Percentiles rank a stretch among this genome's conserved stretches.
These are phyloP conservation scores for Blastocrithidia nonstop DNA, from an alignment of 208 protist species.

Conservation along the genomic window DNA sequence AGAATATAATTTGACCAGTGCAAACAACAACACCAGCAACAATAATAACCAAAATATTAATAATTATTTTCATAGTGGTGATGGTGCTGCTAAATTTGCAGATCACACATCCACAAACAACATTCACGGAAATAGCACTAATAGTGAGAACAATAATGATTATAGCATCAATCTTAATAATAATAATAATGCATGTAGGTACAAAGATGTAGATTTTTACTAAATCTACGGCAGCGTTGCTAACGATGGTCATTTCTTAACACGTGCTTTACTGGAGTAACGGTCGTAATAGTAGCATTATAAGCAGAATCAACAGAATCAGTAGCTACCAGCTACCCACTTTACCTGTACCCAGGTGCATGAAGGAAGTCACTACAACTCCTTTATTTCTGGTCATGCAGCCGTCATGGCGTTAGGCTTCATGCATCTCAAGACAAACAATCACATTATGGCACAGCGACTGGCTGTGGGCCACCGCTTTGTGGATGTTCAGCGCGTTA, in stretches of 20 bases:
- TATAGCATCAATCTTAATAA: neutral
- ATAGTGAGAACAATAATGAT: neutral
- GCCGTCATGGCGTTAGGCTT: constrained; percentile 59
- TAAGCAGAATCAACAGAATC: too few species aligned
- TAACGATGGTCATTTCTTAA: constrained; percentile 35
- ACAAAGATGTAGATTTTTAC: neutral
- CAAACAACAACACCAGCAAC: neutral
- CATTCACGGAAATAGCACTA: neutral
- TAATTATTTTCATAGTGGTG: too few species aligned
- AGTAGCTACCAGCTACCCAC: too few species aligned
- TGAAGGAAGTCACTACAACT: constrained; percentile 71
- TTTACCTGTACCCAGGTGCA: constrained; percentile 46
- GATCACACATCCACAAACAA: neutral
- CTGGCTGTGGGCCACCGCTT: neutral
- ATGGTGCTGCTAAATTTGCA: neutral
- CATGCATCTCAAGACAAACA: constrained; percentile 57
- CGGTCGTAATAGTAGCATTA: too few species aligned
- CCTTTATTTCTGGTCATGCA: constrained; percentile 37
- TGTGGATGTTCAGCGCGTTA: constrained; percentile 38
- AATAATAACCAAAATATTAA: too few species aligned
- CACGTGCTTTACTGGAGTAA: constrained; percentile 27
- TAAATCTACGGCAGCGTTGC: too few species aligned
- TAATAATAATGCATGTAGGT: neutral
- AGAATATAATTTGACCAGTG: too few species aligned
- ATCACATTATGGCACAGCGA: constrained; percentile 22